Conservation (phyloP, 2,329 filamentous ascomycete species). For the Grosmannia serpens region DNA sequence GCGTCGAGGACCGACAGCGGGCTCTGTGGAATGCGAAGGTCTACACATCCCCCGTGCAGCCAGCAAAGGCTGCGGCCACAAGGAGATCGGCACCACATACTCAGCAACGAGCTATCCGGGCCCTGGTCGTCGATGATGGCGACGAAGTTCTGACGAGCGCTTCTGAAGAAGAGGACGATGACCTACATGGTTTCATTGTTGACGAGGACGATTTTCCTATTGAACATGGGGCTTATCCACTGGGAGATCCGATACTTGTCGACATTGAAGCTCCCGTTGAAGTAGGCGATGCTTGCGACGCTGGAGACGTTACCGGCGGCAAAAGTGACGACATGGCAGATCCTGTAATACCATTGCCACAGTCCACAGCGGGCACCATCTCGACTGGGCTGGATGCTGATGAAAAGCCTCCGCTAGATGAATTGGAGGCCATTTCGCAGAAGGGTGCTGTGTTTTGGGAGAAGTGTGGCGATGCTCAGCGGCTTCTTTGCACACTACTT, state of each 20-base stretch:
- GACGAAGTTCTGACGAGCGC: slow-evolving; percentile 41
- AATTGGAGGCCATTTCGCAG: slow-evolving; percentile 7
- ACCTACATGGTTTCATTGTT: slow-evolving; percentile 38
- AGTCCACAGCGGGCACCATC: too few relatives aligned
- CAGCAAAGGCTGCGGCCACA: not conserved
- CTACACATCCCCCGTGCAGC: slow-evolving; percentile 24
- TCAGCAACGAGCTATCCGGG: not conserved
- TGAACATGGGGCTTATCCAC: not conserved
- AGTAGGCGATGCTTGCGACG: not conserved
- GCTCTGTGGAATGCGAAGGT: slow-evolving; percentile 33
- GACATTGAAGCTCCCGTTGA: not conserved
- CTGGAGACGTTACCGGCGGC: not conserved
- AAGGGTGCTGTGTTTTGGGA: slow-evolving; percentile 10
- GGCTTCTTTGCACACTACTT: slow-evolving; percentile 11
- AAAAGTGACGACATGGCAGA: not conserved
- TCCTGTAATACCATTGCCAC: not conserved
- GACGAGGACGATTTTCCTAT: slow-evolving; percentile 18
- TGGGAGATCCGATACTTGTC: not conserved
- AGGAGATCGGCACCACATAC: not conserved
- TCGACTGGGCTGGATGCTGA: not conserved
- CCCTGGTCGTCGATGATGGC: slow-evolving; percentile 19
- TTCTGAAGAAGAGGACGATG: slow-evolving; percentile 32
- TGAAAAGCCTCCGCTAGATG: not conserved
- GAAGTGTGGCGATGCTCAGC: slow-evolving; percentile 1
- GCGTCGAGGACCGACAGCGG: slow-evolving; percentile 48